These are phyloP conservation scores for Phylloporus sp. DNA, from an alignment of 768 basidiomycete genomes.

Conservation along the genomic window DNA sequence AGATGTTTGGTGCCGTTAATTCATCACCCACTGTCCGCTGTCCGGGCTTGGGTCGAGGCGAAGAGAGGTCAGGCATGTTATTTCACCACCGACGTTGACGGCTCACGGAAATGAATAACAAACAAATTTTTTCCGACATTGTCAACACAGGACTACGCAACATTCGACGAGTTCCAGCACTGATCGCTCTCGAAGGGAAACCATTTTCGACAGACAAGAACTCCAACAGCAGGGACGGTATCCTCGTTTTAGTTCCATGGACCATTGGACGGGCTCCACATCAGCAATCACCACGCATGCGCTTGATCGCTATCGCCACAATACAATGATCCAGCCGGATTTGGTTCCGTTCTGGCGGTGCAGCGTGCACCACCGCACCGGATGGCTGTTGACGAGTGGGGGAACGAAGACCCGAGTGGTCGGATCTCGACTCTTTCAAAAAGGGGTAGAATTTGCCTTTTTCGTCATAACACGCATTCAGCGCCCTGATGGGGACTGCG, in stretches of 20 bases:
- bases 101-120: constrained; percentile 27
- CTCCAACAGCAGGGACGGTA: neutral
- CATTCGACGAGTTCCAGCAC: constrained; percentile 6
- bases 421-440: constrained; percentile 83
- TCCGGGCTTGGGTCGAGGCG: constrained; percentile 3
- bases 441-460: constrained; percentile 70
- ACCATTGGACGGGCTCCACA: constrained; percentile 13
- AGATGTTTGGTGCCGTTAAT: constrained; percentile 17
- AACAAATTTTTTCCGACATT: constrained; percentile 24
- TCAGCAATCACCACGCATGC: constrained; percentile 1
- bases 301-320: constrained; percentile 15
- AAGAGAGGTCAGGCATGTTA: constrained; percentile 17
- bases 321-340: constrained; percentile 21
- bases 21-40: constrained; percentile 8
- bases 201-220: neutral
- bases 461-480: constrained; percentile 52
- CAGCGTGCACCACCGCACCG: constrained; percentile 35
- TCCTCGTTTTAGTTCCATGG: constrained; percentile 10
- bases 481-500: constrained; percentile 75
- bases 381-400: constrained; percentile 66
- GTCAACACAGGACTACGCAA: constrained; percentile 15
- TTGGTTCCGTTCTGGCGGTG: constrained; percentile 19
- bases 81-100: constrained; percentile 22
- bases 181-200: constrained; percentile 8
- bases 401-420: constrained; percentile 62